Evolutionary conservation across 768 basidiomycete genomes (phyloP).

Genomic region (Podaxis sp.): DNA sequence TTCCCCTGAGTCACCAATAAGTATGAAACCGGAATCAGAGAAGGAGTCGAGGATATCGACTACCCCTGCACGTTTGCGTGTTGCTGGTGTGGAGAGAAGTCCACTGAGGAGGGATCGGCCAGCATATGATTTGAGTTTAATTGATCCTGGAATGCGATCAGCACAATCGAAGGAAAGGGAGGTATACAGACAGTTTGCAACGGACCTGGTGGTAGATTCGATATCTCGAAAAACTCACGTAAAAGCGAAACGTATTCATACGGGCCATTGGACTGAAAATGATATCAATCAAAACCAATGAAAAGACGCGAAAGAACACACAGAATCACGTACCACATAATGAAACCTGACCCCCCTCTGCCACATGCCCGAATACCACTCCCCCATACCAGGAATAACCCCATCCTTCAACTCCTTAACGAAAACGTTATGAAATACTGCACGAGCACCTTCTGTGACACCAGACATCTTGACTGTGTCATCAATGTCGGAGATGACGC

Average conservation of each 20-base stretch:
- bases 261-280: conserved; percentile 78
- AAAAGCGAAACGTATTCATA: conserved; percentile 81
- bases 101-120: conserved; percentile 82
- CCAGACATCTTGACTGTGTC: conserved; percentile 87
- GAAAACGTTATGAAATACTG: conserved; percentile 90
- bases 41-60: conserved; percentile 78
- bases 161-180: neutral
- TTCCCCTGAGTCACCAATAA: conserved; percentile 92
- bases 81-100: conserved; percentile 77
- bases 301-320: conserved; percentile 29
- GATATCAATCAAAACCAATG: neutral
- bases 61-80: conserved; percentile 79
- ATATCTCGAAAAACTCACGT: conserved; percentile 69
- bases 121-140: conserved; percentile 83
- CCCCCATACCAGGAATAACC: conserved; percentile 79
- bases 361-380: conserved; percentile 76
- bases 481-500: conserved; percentile 91
- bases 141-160: conserved; percentile 49
- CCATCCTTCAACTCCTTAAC: conserved; percentile 80
- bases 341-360: conserved; percentile 75
- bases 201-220: conserved; percentile 64
- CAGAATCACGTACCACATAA: conserved; percentile 61
- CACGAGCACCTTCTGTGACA: conserved; percentile 74
- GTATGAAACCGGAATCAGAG: conserved; percentile 71
- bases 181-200: neutral